Conservation (phyloP, 768 basidiomycete genomes). For the Boletus subcaerulescens region DNA sequence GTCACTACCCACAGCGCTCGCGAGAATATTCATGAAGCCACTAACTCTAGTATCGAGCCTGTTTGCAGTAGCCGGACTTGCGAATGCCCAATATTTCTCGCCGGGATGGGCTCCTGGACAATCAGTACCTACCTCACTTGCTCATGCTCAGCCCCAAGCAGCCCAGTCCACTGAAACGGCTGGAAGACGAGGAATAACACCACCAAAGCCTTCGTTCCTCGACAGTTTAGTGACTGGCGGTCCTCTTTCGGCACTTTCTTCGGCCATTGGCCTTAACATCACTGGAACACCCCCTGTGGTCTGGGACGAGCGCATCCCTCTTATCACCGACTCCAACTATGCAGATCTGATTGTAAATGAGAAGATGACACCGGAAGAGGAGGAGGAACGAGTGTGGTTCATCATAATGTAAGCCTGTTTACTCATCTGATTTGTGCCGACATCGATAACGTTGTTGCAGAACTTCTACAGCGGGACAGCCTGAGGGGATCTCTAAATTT, state of each 20-base stretch:
- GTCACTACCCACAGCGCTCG: no score
- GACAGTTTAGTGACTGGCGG: slow-evolving; percentile 45
- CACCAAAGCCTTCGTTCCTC: slow-evolving; percentile 24
- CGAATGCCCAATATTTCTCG: slow-evolving; percentile 71
- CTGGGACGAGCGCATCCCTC: slow-evolving; percentile 73
- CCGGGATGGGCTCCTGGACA: slow-evolving; percentile 81
- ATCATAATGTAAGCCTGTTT: slow-evolving; percentile 61
- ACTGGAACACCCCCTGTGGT: slow-evolving; percentile 43
- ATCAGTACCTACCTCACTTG: slow-evolving; percentile 35
- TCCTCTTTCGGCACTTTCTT: slow-evolving; percentile 54
- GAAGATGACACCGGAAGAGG: slow-evolving; percentile 58
- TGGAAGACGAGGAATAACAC: slow-evolving; percentile 17
- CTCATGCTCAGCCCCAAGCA: slow-evolving; percentile 14
- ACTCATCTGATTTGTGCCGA: background rate
- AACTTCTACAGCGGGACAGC: slow-evolving; percentile 53
- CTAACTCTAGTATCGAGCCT: slow-evolving; percentile 36
- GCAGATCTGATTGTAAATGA: slow-evolving; percentile 71
- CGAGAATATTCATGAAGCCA: slow-evolving; percentile 45
- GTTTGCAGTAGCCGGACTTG: slow-evolving; percentile 16
- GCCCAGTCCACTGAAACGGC: slow-evolving; percentile 26
- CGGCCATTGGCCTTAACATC: slow-evolving; percentile 66
- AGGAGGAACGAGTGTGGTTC: slow-evolving; percentile 70
- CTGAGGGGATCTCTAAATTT: slow-evolving; percentile 64
- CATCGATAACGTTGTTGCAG: slow-evolving; percentile 32
- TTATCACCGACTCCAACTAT: slow-evolving; percentile 84